Evolutionary conservation across 2,329 filamentous ascomycete genomes (phyloP).

Genomic region (Arthroderma uncinatum): DNA sequence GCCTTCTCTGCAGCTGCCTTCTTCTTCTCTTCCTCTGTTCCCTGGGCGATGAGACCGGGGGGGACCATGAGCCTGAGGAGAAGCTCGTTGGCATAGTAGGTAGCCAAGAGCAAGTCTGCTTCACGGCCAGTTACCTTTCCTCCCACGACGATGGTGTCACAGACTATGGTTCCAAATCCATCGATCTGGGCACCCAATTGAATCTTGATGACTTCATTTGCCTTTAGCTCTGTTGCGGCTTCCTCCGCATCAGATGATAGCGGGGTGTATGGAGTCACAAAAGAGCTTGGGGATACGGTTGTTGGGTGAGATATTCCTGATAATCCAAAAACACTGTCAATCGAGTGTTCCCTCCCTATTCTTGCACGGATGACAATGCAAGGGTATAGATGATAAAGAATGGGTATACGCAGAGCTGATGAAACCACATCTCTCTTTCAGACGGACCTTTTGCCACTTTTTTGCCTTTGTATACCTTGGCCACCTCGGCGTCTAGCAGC

Average conservation of each 20-base stretch:
- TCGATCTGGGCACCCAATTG: constrained; percentile 98
- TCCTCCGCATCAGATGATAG: constrained; percentile 77
- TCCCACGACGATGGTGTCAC: constrained; percentile 73
- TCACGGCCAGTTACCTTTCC: constrained; percentile 61
- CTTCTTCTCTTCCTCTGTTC: constrained; percentile 88
- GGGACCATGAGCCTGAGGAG: constrained; percentile 84
- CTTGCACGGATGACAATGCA: neutral
- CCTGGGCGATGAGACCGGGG: constrained; percentile 69
- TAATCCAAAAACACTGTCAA: neutral
- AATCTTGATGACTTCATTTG: constrained; percentile 85
- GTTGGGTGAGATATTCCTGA: constrained; percentile 83
- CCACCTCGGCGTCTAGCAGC: constrained; percentile 82
- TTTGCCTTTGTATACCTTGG: constrained; percentile 97
- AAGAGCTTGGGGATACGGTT: constrained; percentile 85
- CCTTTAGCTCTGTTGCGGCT: constrained; percentile 66
- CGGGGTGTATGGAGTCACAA: constrained; percentile 94
- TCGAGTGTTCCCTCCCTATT: neutral
- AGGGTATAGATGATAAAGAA: constrained; percentile 7
- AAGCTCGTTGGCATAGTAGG: constrained; percentile 90
- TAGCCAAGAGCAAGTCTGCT: constrained; percentile 82
- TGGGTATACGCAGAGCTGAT: constrained; percentile 8
- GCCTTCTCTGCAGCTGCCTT: constrained; percentile 76
- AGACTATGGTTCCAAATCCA: constrained; percentile 91
- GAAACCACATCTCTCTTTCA: too few relatives aligned
- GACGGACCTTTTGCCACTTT: constrained; percentile 78